phyloP scores from a whole-genome alignment of 2,329 filamentous ascomycete genomes.

The Ophiocordyceps camponoti-saundersi region DNA sequence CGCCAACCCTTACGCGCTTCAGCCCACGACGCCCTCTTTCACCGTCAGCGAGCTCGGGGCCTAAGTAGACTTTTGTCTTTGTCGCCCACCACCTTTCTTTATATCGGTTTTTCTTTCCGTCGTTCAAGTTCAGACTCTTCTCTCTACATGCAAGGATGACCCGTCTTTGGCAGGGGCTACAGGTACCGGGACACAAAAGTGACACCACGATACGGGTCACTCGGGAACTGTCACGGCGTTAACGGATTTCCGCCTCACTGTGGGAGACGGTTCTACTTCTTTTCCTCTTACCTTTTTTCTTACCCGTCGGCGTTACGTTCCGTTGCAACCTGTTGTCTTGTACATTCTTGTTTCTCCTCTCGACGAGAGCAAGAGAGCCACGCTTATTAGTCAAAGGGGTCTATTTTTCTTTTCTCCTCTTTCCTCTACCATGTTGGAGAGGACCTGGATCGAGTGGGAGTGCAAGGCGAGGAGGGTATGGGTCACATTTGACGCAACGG shows the following conservation, averaged over 20 bases:
- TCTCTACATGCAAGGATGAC: neutral
- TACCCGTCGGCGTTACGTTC: neutral
- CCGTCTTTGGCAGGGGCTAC: neutral
- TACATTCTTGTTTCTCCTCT: neutral
- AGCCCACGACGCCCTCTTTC: slow-evolving; percentile 19
- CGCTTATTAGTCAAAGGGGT: neutral
- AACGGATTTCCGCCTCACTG: neutral
- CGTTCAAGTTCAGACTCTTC: neutral
- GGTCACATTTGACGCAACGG: too few relatives aligned
- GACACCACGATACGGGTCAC: neutral
- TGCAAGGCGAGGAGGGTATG: too few relatives aligned
- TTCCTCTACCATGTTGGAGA: too few relatives aligned
- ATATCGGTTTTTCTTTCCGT: neutral
- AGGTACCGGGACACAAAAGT: neutral
- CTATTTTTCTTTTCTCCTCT: too few relatives aligned
- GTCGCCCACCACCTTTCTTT: neutral
- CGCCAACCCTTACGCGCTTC: slow-evolving; percentile 18
- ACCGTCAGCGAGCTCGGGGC: slow-evolving; percentile 19
- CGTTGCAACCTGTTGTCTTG: neutral
- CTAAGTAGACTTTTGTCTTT: neutral
- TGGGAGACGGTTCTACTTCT: neutral
- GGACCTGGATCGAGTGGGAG: too few relatives aligned
- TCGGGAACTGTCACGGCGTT: neutral
- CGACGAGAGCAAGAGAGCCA: neutral
- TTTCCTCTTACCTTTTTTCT: neutral